These are phyloP conservation scores for Ilyonectria destructans DNA, from an alignment of 2,329 filamentous ascomycete genomes.

Conservation along the genomic window DNA sequence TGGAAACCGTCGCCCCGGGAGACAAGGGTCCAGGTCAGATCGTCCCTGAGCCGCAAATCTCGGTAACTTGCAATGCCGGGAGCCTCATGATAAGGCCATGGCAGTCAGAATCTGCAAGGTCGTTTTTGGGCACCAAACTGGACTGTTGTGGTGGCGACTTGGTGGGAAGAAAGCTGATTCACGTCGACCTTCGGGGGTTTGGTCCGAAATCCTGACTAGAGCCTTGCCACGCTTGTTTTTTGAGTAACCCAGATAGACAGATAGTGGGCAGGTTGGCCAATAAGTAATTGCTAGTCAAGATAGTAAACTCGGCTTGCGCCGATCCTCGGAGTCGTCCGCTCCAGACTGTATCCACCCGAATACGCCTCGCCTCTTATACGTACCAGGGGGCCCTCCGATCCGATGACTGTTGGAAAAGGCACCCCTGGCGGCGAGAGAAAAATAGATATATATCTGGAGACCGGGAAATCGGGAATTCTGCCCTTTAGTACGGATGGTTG, in stretches of 20 bases:
- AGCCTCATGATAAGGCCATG: constrained; percentile 21
- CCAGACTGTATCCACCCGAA: constrained; percentile 28
- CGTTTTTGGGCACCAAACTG: not conserved
- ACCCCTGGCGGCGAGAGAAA: not conserved
- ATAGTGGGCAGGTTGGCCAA: constrained; percentile 1
- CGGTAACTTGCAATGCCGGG: constrained; percentile 25
- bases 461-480: not conserved
- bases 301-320: constrained; percentile 31
- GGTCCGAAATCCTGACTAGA: not conserved
- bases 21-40: constrained; percentile 21
- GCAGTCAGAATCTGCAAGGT: not conserved
- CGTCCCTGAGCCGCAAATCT: constrained; percentile 30
- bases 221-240: not conserved
- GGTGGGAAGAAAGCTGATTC: too few species aligned
- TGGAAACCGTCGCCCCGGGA: constrained; percentile 1
- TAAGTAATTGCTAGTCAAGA: constrained; percentile 2
- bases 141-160: not conserved
- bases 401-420: constrained; percentile 11
- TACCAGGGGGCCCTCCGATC: constrained; percentile 13
- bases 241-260: constrained; percentile 5
- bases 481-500: not conserved
- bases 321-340: constrained; percentile 37
- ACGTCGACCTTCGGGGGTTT: not conserved
- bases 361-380: not conserved
- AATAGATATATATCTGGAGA: constrained; percentile 9